Base-by-base conservation (phyloP, 2,329 filamentous ascomycete genomes). In the Monilinia aucupariae region DNA sequence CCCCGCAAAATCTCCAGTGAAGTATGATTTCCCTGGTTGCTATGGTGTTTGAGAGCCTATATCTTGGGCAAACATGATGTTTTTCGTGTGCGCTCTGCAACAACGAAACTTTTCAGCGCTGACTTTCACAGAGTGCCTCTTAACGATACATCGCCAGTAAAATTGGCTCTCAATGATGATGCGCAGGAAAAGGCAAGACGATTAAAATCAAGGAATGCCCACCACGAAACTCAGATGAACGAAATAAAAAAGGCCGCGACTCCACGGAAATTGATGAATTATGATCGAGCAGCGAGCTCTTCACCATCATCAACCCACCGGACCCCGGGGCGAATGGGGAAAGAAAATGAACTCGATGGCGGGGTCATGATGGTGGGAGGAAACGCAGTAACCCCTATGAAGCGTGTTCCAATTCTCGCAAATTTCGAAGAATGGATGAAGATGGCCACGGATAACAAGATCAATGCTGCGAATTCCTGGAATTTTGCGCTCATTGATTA, bases 381-480 rank as follows among this genome's bases (percentile, higher is more conserved):
- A 39, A 85, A 81, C 67, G 90, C 89, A 45, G 89, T 96, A 61
- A 97, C 94, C 64, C 94, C 93, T 61, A 93, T 96, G 88, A 96
- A 96, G 82, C 89, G 92, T 65, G 91, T 96, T 34, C 94, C 94
- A 1, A 89, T 99, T 70, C 81, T 99, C 61, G 94, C 94, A 72
- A 99, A 99, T 77, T 99, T 97, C 71, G 94, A 99, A 76, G 94
- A 99, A 75, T 97, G 93, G 94, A 97, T 99, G 92, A 99, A 97
- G 82, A 96, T 99, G 92, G 94, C 94, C 2, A 97, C 94, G 20
- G 94, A 99, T 79, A 99, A 99, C 79, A 94, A 94, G 77, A 99
- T 99, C 81, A 99, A 97, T 75, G 93, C 94, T 55, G 86, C 89
- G 64, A 99, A 99, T 76, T 97, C 92, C 37, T 99, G 94, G 94